These are phyloP conservation scores for Penicillium sp. DNA, from an alignment of 2,329 filamentous ascomycete species.

Conservation along the genomic window DNA sequence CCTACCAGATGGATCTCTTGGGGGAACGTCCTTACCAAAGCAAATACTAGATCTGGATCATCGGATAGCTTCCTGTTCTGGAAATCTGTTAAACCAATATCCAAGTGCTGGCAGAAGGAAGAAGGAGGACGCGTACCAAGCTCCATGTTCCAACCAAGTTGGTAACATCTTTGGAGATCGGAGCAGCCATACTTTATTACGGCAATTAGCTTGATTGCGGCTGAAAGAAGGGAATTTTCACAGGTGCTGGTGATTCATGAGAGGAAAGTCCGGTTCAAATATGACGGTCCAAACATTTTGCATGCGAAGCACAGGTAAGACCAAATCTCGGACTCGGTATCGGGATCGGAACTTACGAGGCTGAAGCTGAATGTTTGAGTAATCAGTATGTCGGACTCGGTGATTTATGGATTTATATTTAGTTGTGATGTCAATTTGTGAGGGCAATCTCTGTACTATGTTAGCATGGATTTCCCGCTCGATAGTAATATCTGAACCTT, in stretches of 20 bases:
- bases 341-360: conserved; percentile 10
- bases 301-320: background rate
- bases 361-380: background rate
- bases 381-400: background rate
- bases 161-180: background rate
- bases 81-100: background rate
- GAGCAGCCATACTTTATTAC: conserved; percentile 5
- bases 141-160: conserved; percentile 17
- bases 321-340: conserved; percentile 16
- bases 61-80: conserved; percentile 20
- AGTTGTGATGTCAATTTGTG: background rate
- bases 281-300: background rate
- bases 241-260: background rate
- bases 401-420: background rate
- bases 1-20: background rate
- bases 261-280: background rate
- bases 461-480: background rate
- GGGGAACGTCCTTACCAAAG: conserved; percentile 6
- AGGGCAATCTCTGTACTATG: background rate
- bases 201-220: background rate
- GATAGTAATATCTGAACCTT: background rate
- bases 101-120: background rate
- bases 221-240: background rate
- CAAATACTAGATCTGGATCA: conserved; percentile 18
- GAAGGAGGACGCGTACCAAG: conserved; percentile 5